A percentile compares a stretch with the other conserved stretches of the same genome.
Evolutionary conservation across 2,329 filamentous ascomycete species (phyloP).

Genomic region (Aspergillus pseudoterreus): DNA sequence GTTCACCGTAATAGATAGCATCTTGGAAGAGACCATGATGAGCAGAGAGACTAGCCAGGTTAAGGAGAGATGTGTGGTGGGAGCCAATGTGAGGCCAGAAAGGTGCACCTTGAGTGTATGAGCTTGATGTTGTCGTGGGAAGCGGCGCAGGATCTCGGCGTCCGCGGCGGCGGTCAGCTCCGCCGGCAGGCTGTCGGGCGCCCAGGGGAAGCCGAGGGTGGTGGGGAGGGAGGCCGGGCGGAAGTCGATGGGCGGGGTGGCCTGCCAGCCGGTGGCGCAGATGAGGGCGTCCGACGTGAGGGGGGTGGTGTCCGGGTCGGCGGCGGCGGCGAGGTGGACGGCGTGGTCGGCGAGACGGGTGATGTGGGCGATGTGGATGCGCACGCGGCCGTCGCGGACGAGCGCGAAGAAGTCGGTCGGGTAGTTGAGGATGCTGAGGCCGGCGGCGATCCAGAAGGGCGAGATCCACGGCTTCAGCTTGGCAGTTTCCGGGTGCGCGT

Average conservation of each 20-base stretch:
- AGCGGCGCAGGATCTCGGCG: constrained; percentile 48
- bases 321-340: constrained; percentile 48
- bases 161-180: constrained; percentile 44
- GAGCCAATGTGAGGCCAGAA: constrained; percentile 78
- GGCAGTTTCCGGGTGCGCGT: constrained; percentile 41
- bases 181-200: constrained; percentile 29
- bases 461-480: constrained; percentile 46
- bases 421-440: constrained; percentile 61
- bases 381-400: constrained; percentile 52
- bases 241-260: constrained; percentile 48
- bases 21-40: constrained; percentile 85
- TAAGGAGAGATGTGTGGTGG: constrained; percentile 66
- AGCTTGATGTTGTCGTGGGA: constrained; percentile 47
- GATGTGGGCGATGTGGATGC: constrained; percentile 55
- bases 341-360: constrained; percentile 42
- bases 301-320: constrained; percentile 47
- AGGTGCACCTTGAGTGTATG: constrained; percentile 56
- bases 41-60: constrained; percentile 73
- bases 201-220: constrained; percentile 47
- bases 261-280: constrained; percentile 56
- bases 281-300: constrained; percentile 52
- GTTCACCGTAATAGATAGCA: constrained; percentile 81
- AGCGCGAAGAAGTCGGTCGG: constrained; percentile 55
- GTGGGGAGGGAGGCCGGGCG: constrained; percentile 39
- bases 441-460: constrained; percentile 53